Conservation (phyloP, 2,329 filamentous ascomycete genomes). For the Talaromyces sp. region DNA sequence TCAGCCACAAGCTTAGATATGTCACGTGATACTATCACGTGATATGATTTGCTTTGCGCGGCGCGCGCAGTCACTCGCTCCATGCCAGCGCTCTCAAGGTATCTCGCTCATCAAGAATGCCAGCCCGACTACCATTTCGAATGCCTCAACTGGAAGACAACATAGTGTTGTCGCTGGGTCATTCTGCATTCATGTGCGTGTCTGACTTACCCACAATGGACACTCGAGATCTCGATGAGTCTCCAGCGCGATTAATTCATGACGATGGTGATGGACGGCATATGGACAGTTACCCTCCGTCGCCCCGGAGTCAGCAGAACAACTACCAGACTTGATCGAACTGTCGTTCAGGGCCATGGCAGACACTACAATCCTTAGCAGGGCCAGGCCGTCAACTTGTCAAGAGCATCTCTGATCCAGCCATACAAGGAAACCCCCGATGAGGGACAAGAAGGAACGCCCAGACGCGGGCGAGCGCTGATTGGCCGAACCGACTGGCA, state of each 20-base stretch:
- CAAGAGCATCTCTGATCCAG: neutral
- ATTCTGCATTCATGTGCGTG: neutral
- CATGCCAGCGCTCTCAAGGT: neutral
- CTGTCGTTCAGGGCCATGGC: too few species aligned
- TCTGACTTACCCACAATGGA: neutral
- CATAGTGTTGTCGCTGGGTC: neutral
- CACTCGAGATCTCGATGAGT: neutral
- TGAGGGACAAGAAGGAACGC: neutral
- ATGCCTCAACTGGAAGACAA: neutral
- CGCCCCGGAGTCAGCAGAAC: neutral
- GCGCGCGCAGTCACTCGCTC: neutral
- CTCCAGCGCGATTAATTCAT: neutral
- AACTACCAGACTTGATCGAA: neutral
- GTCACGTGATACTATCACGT: neutral
- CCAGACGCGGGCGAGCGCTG: slow-evolving; percentile 3
- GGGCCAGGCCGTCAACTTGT: too few species aligned
- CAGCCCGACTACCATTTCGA: neutral
- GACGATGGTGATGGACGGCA: neutral
- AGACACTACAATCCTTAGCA: too few species aligned
- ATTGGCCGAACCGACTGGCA: slow-evolving; percentile 5
- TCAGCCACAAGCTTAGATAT: neutral
- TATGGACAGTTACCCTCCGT: neutral
- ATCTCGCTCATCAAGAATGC: slow-evolving; percentile 7
- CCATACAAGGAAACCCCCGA: neutral
- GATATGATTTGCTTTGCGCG: neutral